A percentile compares a stretch with the other conserved stretches of the same genome.
These are phyloP conservation scores for Chaetomiaceae sp. DNA, from an alignment of 2,329 filamentous ascomycete species.

Conservation along the genomic window DNA sequence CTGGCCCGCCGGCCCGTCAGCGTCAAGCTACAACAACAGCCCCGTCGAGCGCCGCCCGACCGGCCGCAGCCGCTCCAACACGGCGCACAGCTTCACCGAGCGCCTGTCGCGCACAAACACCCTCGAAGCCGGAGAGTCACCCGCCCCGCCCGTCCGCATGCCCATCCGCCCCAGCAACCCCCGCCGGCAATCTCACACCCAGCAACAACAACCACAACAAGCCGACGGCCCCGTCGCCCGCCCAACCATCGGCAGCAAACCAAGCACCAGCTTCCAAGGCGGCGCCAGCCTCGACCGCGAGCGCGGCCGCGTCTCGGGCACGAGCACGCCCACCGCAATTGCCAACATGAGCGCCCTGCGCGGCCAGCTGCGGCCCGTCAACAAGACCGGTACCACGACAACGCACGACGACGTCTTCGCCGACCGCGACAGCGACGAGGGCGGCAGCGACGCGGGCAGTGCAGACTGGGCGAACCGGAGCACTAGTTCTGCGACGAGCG, in stretches of 20 bases:
- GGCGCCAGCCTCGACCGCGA: conserved; percentile 25
- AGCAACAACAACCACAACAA: too few relatives aligned
- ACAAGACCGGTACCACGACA: conserved; percentile 42
- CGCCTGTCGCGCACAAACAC: conserved; percentile 33
- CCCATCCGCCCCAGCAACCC: conserved; percentile 26
- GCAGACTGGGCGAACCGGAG: conserved; percentile 49
- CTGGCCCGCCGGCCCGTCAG: conserved; percentile 35
- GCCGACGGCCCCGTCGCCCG: conserved; percentile 34
- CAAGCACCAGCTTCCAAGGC: conserved; percentile 37
- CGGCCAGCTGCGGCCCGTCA: conserved; percentile 43
- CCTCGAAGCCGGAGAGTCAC: conserved; percentile 26
- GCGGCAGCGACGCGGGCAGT: conserved; percentile 48
- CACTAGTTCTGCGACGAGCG: conserved; percentile 53
- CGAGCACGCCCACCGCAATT: conserved; percentile 18
- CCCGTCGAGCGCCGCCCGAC: conserved; percentile 28
- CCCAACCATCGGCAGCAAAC: conserved; percentile 31
- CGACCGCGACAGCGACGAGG: conserved; percentile 46
- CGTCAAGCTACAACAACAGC: conserved; percentile 20
- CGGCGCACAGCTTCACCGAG: conserved; percentile 40
- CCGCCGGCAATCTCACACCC: conserved; percentile 21
- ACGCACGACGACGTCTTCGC: conserved; percentile 42
- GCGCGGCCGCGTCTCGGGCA: conserved; percentile 20
- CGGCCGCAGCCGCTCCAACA: conserved; percentile 45
- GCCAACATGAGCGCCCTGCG: conserved; percentile 37
- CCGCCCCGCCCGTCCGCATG: conserved; percentile 38